Conservation (phyloP, 2,329 filamentous ascomycete genomes). For the Helotiales sp. region DNA sequence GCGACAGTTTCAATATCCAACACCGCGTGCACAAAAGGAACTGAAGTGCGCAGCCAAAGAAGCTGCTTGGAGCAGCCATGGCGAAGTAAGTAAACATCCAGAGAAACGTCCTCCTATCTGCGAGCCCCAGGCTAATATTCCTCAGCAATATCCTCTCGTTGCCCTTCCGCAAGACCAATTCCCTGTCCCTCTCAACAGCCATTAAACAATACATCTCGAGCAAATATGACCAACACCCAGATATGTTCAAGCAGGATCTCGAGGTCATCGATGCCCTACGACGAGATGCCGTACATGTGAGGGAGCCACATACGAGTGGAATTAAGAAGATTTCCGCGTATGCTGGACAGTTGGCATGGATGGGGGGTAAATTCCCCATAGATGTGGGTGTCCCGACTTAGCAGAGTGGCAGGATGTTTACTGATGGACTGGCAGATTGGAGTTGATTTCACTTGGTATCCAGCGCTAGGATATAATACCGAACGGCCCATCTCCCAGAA, state of each 20-base stretch:
- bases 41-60: background rate
- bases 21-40: background rate
- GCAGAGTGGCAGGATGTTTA: background rate
- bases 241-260: constrained; percentile 92
- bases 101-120: background rate
- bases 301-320: constrained; percentile 86
- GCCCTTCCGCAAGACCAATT: constrained; percentile 85
- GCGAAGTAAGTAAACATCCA: background rate
- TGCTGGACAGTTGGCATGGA: constrained; percentile 90
- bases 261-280: constrained; percentile 84
- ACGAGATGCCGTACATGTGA: constrained; percentile 83
- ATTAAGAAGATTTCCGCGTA: constrained; percentile 89
- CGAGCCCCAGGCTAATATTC: constrained; percentile 2
- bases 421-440: constrained; percentile 66
- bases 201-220: constrained; percentile 95
- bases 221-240: constrained; percentile 98
- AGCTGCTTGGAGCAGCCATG: constrained; percentile 2
- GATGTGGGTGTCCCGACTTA: constrained; percentile 63
- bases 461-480: constrained; percentile 87
- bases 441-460: constrained; percentile 96
- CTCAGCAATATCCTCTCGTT: constrained; percentile 44
- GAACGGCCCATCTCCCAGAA: constrained; percentile 71
- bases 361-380: constrained; percentile 93
- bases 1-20: background rate
- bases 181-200: constrained; percentile 77